Percentiles rank a stretch among this genome's conserved stretches.
These are phyloP conservation scores for Pseudodiploospora longispora DNA, from an alignment of 2,329 filamentous ascomycete species.

Conservation along the genomic window DNA sequence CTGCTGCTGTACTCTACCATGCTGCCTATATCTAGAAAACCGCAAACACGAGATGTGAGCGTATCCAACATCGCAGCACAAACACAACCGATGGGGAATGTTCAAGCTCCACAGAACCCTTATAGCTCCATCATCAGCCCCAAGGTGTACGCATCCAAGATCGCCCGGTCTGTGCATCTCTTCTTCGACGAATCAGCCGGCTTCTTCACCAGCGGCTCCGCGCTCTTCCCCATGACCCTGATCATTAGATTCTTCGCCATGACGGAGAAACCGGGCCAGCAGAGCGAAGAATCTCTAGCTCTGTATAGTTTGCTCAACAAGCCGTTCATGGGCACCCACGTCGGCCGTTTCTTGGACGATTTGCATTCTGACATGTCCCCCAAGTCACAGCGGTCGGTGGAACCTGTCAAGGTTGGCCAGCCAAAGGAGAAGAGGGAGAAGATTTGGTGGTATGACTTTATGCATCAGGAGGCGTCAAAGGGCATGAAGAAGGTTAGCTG, in stretches of 20 bases:
- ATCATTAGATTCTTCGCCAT: constrained; percentile 9
- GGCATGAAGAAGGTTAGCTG: no score
- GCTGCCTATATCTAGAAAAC: no score
- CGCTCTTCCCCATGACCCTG: constrained; percentile 9
- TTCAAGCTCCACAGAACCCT: no score
- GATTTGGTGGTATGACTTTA: constrained; percentile 6
- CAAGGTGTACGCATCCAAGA: constrained; percentile 9
- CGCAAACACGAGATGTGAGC: no score
- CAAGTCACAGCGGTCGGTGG: no score
- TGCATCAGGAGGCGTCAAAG: not conserved
- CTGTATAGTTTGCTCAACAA: constrained; percentile 7
- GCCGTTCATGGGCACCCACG: constrained; percentile 8
- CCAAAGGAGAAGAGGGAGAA: constrained; percentile 5
- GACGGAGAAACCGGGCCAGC: constrained; percentile 7
- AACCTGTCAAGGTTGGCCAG: not conserved
- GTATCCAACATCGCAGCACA: no score
- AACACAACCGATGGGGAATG: no score
- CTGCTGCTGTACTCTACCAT: constrained; percentile 6
- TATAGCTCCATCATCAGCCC: constrained; percentile 1
- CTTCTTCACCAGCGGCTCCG: constrained; percentile 5
- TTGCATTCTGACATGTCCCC: constrained; percentile 1
- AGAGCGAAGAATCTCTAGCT: constrained; percentile 7
- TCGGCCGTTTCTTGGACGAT: constrained; percentile 8
- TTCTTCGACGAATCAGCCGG: constrained; percentile 9
- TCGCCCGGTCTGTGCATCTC: constrained; percentile 9